Base-by-base conservation (phyloP, 2,329 filamentous ascomycete species). In the Ceratocystis diversiconidia region DNA sequence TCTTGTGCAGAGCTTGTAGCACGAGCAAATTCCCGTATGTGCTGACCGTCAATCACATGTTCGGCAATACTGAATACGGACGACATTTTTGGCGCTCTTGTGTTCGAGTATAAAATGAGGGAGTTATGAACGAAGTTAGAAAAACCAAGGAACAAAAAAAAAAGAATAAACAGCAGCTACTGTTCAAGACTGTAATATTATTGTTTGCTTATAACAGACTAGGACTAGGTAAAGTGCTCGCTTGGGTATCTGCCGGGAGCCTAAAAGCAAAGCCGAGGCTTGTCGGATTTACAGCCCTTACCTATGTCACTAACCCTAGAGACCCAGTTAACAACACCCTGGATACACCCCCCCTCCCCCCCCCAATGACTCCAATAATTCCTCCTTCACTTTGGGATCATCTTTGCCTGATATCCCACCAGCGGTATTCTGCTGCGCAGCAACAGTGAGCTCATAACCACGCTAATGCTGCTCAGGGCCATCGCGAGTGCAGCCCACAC, bases 401-500 rank as follows among this genome's bases (percentile, higher is more conserved):
- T 70, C 68, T 70, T 73, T 43, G 72, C 72, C 66, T 76, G 73
- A 70, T 79, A 82, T 1, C 79, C 79, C 8, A 81, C 44, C 25
- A 74, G 70, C 7, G 77, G 76, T 10, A 80, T 66, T 61, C 72
- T 69, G 65, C 74, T 80, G 72, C 86, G 82, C 76, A 96, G 75
- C 62, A 85, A 79, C 71, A 96, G 75, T 76, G 88, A 92, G 73
- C 90, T 95, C 72, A 84, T 76, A 62, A 96, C 88, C 59, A 97
- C 92, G 72, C 89, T 94, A 70, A 96, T 86, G 74, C 88, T 92
- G 75, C 91, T 96, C 74, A 92, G 75, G 30, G 92, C 92, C 92
- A 96, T 97, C 0, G 92, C 92, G 73, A 96, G 75, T 69, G 86
- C 87, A 4, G 92, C 92, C 92, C 92, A 96, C 1, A 89, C 88